phyloP scores from a whole-genome alignment of 192 early-diverging fungal species.

The Lunasporangiospora selenospora region DNA sequence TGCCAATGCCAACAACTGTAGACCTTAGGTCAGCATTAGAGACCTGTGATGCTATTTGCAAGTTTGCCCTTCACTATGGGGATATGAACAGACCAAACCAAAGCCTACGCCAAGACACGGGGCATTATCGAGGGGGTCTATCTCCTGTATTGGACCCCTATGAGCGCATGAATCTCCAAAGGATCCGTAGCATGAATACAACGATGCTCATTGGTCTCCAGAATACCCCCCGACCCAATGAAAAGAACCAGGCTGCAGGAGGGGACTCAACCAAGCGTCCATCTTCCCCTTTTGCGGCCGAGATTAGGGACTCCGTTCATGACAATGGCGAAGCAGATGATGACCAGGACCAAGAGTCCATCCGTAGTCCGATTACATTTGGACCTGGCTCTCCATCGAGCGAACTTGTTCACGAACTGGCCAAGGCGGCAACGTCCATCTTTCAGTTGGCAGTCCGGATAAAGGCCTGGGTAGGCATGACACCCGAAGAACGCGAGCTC shows the following conservation, averaged over 20 bases:
- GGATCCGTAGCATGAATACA: constrained; percentile 38
- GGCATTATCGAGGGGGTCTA: too few species aligned
- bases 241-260: neutral
- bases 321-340: too few species aligned
- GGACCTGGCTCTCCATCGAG: constrained; percentile 13
- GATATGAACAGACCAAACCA: too few species aligned
- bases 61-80: constrained; percentile 37
- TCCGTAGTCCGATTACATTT: too few species aligned
- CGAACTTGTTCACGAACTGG: constrained; percentile 38
- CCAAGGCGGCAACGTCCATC: constrained; percentile 29
- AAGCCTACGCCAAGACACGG: too few species aligned
- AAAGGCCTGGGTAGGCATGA: constrained; percentile 38
- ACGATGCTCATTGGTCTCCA: constrained; percentile 39
- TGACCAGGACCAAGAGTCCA: too few species aligned
- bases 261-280: neutral
- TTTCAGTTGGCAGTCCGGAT: constrained; percentile 43
- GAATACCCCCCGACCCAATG: neutral
- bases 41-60: constrained; percentile 31
- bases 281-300: neutral
- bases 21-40: constrained; percentile 35
- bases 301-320: neutral
- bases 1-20: constrained; percentile 31
- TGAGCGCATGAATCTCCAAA: constrained; percentile 29
- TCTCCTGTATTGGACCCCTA: constrained; percentile 9
- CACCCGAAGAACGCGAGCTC: constrained; percentile 24